These are phyloP conservation scores for Magnolia kwangsiensis DNA, from an alignment of 164 flowering plant species.

Conservation along the genomic window DNA sequence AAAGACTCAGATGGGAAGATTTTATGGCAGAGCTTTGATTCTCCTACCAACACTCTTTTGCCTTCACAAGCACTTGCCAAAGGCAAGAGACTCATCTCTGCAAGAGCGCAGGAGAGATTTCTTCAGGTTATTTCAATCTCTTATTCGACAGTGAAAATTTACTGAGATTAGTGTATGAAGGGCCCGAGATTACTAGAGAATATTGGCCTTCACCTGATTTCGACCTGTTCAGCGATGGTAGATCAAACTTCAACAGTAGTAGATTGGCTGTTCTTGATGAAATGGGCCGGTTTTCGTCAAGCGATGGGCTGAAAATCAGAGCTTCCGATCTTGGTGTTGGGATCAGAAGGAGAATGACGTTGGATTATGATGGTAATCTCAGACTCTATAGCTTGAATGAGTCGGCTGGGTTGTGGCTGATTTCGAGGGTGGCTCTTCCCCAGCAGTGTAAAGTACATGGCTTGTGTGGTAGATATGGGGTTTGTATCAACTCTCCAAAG, in stretches of 20 bases:
- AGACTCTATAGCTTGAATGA: conserved; percentile 17
- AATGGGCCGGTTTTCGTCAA: conserved; percentile 12
- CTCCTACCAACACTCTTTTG: conserved; percentile 14
- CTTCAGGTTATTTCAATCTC: conserved; percentile 5
- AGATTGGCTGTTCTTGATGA: conserved; percentile 14
- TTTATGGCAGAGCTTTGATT: conserved; percentile 14
- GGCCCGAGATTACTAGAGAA: conserved; percentile 3
- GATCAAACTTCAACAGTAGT: conserved; percentile 15
- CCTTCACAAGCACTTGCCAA: conserved; percentile 8
- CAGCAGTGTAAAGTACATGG: conserved; percentile 15
- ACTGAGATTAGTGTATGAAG: conserved; percentile 11
- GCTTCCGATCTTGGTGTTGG: conserved; percentile 10
- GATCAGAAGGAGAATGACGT: conserved; percentile 7
- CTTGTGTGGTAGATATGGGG: conserved; percentile 7
- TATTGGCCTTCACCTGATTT: conserved; percentile 12
- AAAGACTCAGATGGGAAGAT: conserved; percentile 1
- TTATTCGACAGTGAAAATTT: conserved; percentile 12
- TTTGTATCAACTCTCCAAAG: conserved; percentile 5
- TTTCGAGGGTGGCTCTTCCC: conserved; percentile 8
- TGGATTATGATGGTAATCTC: conserved; percentile 15
- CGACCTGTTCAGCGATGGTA: neutral
- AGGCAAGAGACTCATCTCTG: conserved; percentile 3
- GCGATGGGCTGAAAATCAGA: conserved; percentile 1
- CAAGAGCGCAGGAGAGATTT: neutral
- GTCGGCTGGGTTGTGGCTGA: conserved; percentile 7